These are phyloP conservation scores for Sechiopsis laciniata DNA, from an alignment of 306 rosid species.

Conservation along the genomic window DNA sequence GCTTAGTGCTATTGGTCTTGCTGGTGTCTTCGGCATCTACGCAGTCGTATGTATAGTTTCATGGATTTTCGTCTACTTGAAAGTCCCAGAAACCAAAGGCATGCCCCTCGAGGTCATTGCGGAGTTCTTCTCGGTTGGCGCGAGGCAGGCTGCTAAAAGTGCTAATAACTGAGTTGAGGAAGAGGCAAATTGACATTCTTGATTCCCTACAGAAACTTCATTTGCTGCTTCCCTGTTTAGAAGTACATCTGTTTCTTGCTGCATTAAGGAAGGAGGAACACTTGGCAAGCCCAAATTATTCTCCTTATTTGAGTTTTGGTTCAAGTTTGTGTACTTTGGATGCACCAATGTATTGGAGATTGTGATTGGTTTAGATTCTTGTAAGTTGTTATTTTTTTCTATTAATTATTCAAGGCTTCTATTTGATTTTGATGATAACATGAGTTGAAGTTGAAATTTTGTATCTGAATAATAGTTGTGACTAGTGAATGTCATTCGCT, in stretches of 20 bases:
- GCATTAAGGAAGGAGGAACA: neutral
- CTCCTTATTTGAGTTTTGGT: neutral
- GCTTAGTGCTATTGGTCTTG: slow-evolving; percentile 54
- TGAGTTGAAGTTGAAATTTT: neutral
- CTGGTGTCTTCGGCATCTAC: slow-evolving; percentile 57
- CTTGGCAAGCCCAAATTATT: neutral
- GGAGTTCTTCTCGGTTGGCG: slow-evolving; percentile 63
- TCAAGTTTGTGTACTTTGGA: slow-evolving; percentile 3
- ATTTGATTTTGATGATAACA: neutral
- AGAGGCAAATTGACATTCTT: neutral
- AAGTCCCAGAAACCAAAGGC: slow-evolving; percentile 87
- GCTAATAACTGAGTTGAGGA: slow-evolving; percentile 30
- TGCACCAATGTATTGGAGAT: slow-evolving; percentile 1
- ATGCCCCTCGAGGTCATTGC: slow-evolving; percentile 87
- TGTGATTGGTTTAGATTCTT: slow-evolving; percentile 12
- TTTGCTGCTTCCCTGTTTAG: slow-evolving; percentile 12
- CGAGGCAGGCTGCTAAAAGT: slow-evolving; percentile 49
- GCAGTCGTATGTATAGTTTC: slow-evolving; percentile 54
- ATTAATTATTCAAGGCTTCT: neutral
- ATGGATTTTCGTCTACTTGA: slow-evolving; percentile 55
- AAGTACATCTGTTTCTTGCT: slow-evolving; percentile 1
- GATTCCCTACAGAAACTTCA: slow-evolving; percentile 6
- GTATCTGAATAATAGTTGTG: neutral
- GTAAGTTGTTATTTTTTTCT: neutral
- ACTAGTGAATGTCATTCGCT: neutral